These are phyloP conservation scores for Arthrobotrys pseudoclavata DNA, from an alignment of 2,329 filamentous ascomycete species.

Conservation along the genomic window DNA sequence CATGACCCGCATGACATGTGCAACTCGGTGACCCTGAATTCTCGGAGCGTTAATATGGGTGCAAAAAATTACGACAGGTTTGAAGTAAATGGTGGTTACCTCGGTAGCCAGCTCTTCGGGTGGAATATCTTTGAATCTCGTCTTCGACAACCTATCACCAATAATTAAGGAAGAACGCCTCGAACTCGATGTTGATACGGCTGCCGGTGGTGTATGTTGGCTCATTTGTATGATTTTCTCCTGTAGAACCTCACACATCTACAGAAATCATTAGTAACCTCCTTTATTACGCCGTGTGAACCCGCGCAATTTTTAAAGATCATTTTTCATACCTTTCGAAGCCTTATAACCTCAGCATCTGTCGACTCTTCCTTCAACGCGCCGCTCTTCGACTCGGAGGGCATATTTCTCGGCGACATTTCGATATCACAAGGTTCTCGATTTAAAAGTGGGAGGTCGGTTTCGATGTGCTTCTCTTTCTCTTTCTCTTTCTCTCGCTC, in stretches of 20 bases:
- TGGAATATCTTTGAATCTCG: conserved; percentile 49
- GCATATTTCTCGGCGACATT: conserved; percentile 34
- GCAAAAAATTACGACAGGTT: neutral
- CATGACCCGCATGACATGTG: conserved; percentile 60
- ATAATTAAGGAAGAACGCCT: conserved; percentile 54
- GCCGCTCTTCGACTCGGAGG: conserved; percentile 36
- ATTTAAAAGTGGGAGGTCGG: conserved; percentile 48
- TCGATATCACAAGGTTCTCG: conserved; percentile 54
- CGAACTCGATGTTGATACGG: conserved; percentile 15
- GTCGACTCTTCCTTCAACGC: conserved; percentile 32
- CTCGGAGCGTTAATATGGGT: neutral
- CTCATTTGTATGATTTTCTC: conserved; percentile 60
- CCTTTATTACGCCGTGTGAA: neutral
- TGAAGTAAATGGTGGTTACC: conserved; percentile 21
- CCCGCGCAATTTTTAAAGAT: neutral
- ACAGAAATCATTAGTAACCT: conserved; percentile 6
- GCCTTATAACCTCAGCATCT: conserved; percentile 50
- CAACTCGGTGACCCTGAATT: conserved; percentile 54
- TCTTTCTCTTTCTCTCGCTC: conserved; percentile 31
- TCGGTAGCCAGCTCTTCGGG: conserved; percentile 54
- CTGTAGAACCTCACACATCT: conserved; percentile 59
- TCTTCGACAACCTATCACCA: conserved; percentile 50
- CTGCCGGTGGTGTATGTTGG: conserved; percentile 43
- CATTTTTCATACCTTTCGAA: conserved; percentile 42
- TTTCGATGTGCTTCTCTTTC: conserved; percentile 29